phyloP scores from a whole-genome alignment of 345 rosid species.

The Aethionema arabicum region DNA sequence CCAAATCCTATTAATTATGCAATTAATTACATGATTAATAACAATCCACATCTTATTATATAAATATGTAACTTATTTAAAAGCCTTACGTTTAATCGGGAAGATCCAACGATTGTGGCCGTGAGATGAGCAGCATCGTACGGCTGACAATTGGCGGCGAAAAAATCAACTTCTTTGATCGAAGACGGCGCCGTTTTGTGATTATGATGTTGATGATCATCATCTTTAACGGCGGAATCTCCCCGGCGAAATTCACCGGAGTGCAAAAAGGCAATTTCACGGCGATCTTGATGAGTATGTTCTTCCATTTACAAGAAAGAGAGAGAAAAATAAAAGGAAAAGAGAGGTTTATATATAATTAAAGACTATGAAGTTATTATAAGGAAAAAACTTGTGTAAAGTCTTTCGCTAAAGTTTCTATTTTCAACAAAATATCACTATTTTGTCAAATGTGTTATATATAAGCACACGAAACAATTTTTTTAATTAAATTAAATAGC shows the following conservation, averaged over 20 bases:
- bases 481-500: too few species aligned
- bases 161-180: conserved; percentile 85
- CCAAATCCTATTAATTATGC: conserved; percentile 51
- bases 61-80: neutral
- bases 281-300: conserved; percentile 47
- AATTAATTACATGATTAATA: conserved; percentile 7
- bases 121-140: conserved; percentile 38
- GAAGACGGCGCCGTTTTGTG: conserved; percentile 21
- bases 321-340: neutral
- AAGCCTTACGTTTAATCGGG: conserved; percentile 56
- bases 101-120: conserved; percentile 39
- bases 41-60: neutral
- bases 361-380: conserved; percentile 15
- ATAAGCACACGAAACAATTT: neutral
- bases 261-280: conserved; percentile 56
- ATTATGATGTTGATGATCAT: conserved; percentile 17
- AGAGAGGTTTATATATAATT: conserved; percentile 8
- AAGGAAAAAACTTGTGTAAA: conserved; percentile 26
- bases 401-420: conserved; percentile 38
- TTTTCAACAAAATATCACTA: conserved; percentile 42
- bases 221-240: conserved; percentile 34
- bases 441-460: conserved; percentile 37
- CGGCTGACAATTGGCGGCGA: conserved; percentile 42
- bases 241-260: conserved; percentile 46
- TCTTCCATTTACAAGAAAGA: conserved; percentile 53